Evolutionary conservation across 257 asterid species (phyloP).

Genomic region (Fraxinus quadrangulata): DNA sequence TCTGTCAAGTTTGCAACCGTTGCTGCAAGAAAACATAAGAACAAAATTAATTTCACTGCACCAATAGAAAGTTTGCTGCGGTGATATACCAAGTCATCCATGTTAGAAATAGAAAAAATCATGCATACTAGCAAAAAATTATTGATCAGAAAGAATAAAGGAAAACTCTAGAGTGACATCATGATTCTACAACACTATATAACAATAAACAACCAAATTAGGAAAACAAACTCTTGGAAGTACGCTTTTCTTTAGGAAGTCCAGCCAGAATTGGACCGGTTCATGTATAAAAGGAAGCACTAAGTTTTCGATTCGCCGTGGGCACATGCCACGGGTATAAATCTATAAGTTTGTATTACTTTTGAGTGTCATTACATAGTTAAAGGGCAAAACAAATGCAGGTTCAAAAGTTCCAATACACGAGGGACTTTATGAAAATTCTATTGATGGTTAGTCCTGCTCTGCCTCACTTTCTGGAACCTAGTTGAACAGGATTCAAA

Average conservation of each 20-base stretch:
- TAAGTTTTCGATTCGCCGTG: not conserved
- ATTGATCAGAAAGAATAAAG: not conserved
- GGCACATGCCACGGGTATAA: not conserved
- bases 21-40: constrained; percentile 60
- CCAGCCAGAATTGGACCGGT: not conserved
- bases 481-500: not conserved
- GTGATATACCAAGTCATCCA: not conserved
- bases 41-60: constrained; percentile 32
- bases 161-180: not conserved
- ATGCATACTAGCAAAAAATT: constrained; percentile 21
- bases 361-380: not conserved
- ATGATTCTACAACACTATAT: not conserved
- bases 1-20: constrained; percentile 81
- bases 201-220: not conserved
- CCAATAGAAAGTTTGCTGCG: constrained; percentile 13
- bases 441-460: not conserved
- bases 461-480: not conserved
- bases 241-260: constrained; percentile 5
- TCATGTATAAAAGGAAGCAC: constrained; percentile 10
- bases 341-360: not conserved
- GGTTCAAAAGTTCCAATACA: not conserved
- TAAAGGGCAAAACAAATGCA: not conserved
- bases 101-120: not conserved
- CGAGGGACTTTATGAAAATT: not conserved
- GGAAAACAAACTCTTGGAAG: constrained; percentile 1